Evolutionary conservation across 2,329 filamentous ascomycete species (phyloP).

Genomic region (Celoporthe dispersa): DNA sequence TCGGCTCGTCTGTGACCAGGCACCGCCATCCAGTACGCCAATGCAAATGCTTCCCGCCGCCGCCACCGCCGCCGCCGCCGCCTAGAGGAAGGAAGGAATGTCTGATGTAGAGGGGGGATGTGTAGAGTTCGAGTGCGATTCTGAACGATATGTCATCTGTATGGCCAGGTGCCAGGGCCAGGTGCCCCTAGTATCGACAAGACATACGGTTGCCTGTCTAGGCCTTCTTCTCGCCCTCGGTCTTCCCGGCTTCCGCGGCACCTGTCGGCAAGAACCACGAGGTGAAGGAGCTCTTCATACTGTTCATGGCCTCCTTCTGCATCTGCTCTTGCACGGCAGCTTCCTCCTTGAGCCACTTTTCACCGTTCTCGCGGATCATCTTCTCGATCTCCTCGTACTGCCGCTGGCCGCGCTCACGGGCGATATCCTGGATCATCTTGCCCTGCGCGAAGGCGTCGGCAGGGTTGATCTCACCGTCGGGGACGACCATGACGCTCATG

Average conservation of each 20-base stretch:
- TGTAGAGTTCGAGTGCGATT: not conserved
- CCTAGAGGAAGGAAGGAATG: slow-evolving; percentile 4
- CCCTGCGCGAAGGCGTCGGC: slow-evolving; percentile 83
- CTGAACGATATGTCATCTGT: not conserved
- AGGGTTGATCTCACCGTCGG: slow-evolving; percentile 71
- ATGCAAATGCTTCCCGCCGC: slow-evolving; percentile 22
- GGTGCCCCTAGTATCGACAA: not conserved
- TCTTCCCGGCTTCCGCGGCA: slow-evolving; percentile 1
- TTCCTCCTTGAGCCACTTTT: slow-evolving; percentile 95
- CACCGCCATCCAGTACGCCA: slow-evolving; percentile 21
- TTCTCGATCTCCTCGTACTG: slow-evolving; percentile 89
- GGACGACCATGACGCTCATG: slow-evolving; percentile 63
- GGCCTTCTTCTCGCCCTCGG: slow-evolving; percentile 6
- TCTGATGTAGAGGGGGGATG: slow-evolving; percentile 10
- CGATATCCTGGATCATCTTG: slow-evolving; percentile 96
- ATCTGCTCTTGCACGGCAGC: slow-evolving; percentile 84
- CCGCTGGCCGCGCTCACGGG: slow-evolving; percentile 86
- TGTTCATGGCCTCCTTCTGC: slow-evolving; percentile 88
- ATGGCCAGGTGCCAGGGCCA: slow-evolving; percentile 13
- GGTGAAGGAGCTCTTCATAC: slow-evolving; percentile 81
- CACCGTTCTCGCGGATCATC: slow-evolving; percentile 90
- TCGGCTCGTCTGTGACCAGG: not conserved
- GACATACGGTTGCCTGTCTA: not conserved
- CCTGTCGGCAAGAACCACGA: slow-evolving; percentile 51
- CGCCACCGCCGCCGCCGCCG: not conserved